Evolutionary conservation across 2,329 filamentous ascomycete genomes (phyloP).

Genomic region (Xylariaceae sp.): DNA sequence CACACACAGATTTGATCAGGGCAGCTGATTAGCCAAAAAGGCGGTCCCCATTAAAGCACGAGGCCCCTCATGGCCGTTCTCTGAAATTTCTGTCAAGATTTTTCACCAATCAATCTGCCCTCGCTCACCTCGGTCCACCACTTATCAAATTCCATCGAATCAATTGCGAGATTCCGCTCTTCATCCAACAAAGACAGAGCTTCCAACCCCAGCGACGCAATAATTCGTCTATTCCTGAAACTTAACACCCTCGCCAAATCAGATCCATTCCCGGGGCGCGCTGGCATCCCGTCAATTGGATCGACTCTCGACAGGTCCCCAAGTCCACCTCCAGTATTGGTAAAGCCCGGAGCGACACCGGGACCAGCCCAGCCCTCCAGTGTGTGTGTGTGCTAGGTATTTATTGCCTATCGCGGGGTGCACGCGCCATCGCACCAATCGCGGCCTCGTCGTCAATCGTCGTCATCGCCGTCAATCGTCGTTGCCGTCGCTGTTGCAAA

Average conservation of each 20-base stretch:
- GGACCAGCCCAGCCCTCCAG: not conserved
- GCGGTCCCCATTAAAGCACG: conserved; percentile 33
- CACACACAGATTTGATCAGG: conserved; percentile 19
- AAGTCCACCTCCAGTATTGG: conserved; percentile 2
- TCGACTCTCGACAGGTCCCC: conserved; percentile 1
- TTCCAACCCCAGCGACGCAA: conserved; percentile 15
- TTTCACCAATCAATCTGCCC: conserved; percentile 35
- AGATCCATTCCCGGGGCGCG: conserved; percentile 21
- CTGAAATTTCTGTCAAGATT: conserved; percentile 32
- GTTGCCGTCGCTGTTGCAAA: not conserved
- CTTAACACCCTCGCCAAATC: conserved; percentile 26
- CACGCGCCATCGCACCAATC: conserved; percentile 14
- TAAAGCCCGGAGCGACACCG: conserved; percentile 4
- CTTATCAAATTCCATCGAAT: conserved; percentile 33
- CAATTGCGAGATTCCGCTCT: conserved; percentile 29
- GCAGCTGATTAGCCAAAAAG: conserved; percentile 34
- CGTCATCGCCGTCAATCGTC: not conserved
- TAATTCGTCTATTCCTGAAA: conserved; percentile 27
- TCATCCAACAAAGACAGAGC: conserved; percentile 29
- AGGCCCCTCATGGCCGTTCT: conserved; percentile 28
- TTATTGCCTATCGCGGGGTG: not conserved
- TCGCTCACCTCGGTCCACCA: conserved; percentile 30
- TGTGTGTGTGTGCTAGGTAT: not conserved
- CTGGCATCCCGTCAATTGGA: conserved; percentile 13
- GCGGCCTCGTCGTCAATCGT: conserved; percentile 3